Evolutionary conservation across 345 rosid genomes (phyloP).

Genomic region (Eucalyptus urophylla): DNA sequence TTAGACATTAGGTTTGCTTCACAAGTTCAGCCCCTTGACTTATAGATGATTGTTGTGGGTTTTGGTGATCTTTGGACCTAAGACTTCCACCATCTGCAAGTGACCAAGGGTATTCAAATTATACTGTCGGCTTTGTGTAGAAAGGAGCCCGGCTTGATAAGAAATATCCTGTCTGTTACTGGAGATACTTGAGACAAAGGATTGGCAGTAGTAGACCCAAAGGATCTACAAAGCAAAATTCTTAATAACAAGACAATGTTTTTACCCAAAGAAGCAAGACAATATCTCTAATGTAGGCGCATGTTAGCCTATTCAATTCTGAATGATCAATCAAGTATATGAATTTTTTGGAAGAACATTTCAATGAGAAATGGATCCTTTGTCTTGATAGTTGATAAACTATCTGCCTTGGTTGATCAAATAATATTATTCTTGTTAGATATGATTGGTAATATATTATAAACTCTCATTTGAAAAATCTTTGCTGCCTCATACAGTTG

Average conservation of each 20-base stretch:
- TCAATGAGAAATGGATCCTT: neutral
- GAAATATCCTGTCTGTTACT: neutral
- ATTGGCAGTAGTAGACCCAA: neutral
- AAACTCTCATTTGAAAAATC: neutral
- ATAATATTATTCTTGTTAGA: neutral
- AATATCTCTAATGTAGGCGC: neutral
- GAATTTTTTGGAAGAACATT: neutral
- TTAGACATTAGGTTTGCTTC: neutral
- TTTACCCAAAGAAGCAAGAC: neutral
- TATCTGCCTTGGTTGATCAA: neutral
- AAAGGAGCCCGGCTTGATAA: neutral
- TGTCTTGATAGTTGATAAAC: neutral
- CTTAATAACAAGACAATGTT: neutral
- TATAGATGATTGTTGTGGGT: neutral
- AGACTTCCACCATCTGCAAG: neutral
- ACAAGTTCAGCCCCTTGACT: neutral
- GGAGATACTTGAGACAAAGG: neutral
- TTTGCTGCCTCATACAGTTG: neutral
- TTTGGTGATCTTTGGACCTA: neutral
- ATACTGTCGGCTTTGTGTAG: neutral
- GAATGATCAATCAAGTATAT: neutral
- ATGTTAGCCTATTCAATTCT: neutral
- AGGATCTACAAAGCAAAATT: neutral
- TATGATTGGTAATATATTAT: neutral
- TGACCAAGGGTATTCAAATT: neutral